Base-by-base conservation (phyloP, 2,329 filamentous ascomycete species). In the Phialophora chinensis region DNA sequence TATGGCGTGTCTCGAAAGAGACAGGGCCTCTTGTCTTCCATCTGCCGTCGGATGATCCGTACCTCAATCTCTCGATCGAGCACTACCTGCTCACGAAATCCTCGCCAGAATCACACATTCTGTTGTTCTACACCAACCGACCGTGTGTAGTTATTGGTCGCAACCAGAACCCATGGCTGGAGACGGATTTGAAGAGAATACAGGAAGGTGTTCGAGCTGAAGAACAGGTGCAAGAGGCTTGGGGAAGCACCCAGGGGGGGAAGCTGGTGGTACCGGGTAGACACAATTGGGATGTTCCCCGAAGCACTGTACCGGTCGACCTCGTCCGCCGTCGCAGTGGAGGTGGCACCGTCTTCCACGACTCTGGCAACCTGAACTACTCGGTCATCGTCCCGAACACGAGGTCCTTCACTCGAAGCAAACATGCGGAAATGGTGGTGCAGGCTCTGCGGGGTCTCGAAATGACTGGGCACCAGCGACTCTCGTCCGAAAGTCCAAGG, bases 161-260 rank as follows among this genome's bases (percentile, higher is more conserved):
- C 67, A 99, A 99, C 77, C 95, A 99, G 81, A 99, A 99, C 77
- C 95, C 95, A 62, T 99, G 94, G 95, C 84, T 92, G 8, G 95
- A 99, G 81, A 88, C 92, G 68, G 91, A 96, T 76, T 84, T 97
- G 8, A 80, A 80, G 47, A 82, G 87, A 0, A 81, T 96, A 8
- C 74, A 80, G 73, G 74, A 81, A 68, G 77, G 78, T 74, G 71
- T 76, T 69, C 38, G 73, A 69, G 23, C 61, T 25, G 64, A 66
- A 50, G 47, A 67, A 25, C 58, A 42, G 25, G 20, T 20, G 17
- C 25, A 14, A 17, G 60, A 54, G 1, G 35, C 38, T 14, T 23
- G 44, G n/a, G 38, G 53, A 50, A 35, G 42, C n/a, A 8, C 20
- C 1, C 17, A 11, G 10, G n/a, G 33, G 31, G 38, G 31, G 14